Percentiles rank a stretch among this genome's conserved stretches.
Conservation (phyloP, 495 filamentous ascomycete genomes). For the Sabuloglossum arenarium region DNA sequence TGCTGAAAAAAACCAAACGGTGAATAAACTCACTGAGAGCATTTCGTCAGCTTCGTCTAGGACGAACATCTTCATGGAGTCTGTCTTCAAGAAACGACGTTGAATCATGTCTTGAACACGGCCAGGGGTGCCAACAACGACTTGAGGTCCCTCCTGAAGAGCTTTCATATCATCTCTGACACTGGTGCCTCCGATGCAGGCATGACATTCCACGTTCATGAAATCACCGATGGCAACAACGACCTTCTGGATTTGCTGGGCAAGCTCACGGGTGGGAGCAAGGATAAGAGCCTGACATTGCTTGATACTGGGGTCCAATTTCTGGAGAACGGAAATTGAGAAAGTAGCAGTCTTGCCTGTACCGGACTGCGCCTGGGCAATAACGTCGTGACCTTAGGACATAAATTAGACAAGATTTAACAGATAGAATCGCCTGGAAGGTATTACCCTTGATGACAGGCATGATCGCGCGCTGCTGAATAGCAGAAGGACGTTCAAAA, state of each 20-base stretch:
- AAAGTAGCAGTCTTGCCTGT: conserved; percentile 99
- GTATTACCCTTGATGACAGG: conserved; percentile 89
- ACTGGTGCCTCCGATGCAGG: conserved; percentile 95
- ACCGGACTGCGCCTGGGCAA: conserved; percentile 97
- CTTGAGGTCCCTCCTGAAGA: conserved; percentile 90
- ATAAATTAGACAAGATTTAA: background rate
- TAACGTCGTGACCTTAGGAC: conserved; percentile 52
- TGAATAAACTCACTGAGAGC: conserved; percentile 12
- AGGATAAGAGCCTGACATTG: conserved; percentile 64
- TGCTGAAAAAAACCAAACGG: background rate
- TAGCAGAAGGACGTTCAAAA: conserved; percentile 97
- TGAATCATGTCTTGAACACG: conserved; percentile 98
- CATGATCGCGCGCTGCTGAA: conserved; percentile 98
- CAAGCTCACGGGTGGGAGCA: conserved; percentile 93
- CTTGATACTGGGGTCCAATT: conserved; percentile 40
- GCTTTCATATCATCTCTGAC: conserved; percentile 94
- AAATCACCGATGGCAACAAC: conserved; percentile 95
- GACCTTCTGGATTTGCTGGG: conserved; percentile 94
- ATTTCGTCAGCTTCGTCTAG: conserved; percentile 94
- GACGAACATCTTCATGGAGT: conserved; percentile 96
- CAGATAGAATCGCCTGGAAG: no score
- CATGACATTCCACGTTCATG: conserved; percentile 98
- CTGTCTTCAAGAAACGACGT: conserved; percentile 78
- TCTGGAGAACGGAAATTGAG: conserved; percentile 90
- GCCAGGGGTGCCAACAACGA: conserved; percentile 93